Conservation (phyloP, 2,329 filamentous ascomycete genomes). For the Thielaviopsis populi region DNA sequence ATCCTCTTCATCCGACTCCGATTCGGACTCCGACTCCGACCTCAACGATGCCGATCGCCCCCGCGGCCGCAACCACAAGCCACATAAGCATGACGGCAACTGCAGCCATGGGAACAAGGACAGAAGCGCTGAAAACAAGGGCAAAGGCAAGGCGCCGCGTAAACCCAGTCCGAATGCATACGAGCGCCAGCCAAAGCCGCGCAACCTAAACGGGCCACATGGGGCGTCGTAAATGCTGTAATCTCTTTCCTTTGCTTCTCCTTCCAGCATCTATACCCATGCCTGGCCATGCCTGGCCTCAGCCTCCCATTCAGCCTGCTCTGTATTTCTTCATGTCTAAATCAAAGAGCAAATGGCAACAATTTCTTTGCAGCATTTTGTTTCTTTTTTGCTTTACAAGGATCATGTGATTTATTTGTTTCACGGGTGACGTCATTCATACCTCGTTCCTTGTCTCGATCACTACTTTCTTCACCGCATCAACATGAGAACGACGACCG, state of each 20-base stretch:
- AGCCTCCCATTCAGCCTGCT: no score
- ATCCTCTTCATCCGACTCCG: slow-evolving; percentile 37
- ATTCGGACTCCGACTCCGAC: slow-evolving; percentile 23
- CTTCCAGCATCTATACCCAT: background rate
- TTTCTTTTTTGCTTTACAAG: no score
- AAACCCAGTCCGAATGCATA: slow-evolving; percentile 65
- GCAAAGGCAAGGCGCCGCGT: slow-evolving; percentile 29
- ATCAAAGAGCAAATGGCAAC: no score
- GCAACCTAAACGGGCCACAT: slow-evolving; percentile 2
- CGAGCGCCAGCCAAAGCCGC: slow-evolving; percentile 45
- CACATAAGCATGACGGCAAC: slow-evolving; percentile 1
- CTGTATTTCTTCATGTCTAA: no score
- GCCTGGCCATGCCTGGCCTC: no score
- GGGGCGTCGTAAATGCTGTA: background rate
- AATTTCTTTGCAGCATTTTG: no score
- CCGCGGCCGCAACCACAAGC: slow-evolving; percentile 17
- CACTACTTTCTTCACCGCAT: no score
- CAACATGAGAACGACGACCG: no score
- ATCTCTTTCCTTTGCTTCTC: background rate
- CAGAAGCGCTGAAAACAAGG: slow-evolving; percentile 23
- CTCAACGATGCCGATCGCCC: slow-evolving; percentile 23
- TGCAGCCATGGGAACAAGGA: slow-evolving; percentile 23
- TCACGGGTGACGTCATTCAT: no score
- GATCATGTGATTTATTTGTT: no score
- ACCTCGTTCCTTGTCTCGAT: no score